Evolutionary conservation across 371 early-diverging fungal genomes (phyloP).

Genomic region (Mucor plumbeus): DNA sequence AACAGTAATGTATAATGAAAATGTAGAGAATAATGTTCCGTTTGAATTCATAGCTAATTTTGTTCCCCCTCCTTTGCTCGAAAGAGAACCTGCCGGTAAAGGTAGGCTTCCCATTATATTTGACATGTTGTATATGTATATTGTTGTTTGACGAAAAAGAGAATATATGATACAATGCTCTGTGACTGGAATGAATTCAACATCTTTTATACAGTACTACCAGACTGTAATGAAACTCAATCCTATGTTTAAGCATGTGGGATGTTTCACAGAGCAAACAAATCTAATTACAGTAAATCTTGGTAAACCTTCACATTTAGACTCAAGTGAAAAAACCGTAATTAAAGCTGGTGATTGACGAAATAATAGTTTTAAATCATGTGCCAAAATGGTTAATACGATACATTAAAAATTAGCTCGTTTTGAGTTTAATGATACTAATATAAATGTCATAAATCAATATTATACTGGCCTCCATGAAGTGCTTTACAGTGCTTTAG

Average conservation of each 20-base stretch:
- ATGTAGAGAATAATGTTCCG: slow-evolving; percentile 29
- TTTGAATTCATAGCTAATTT: slow-evolving; percentile 12
- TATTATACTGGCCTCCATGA: too few relatives aligned
- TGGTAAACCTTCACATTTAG: too few relatives aligned
- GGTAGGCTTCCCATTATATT: slow-evolving; percentile 21
- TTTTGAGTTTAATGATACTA: too few relatives aligned
- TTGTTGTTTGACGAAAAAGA: not conserved
- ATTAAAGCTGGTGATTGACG: too few relatives aligned
- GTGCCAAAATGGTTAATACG: too few relatives aligned
- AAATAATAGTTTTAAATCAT: too few relatives aligned
- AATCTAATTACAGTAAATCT: too few relatives aligned
- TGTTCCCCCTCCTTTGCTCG: slow-evolving; percentile 9
- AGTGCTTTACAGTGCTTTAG: too few relatives aligned
- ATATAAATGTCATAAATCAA: too few relatives aligned
- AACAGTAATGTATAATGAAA: slow-evolving; percentile 54
- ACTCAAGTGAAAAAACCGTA: too few relatives aligned
- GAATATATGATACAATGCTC: not conserved
- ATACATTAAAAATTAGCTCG: too few relatives aligned
- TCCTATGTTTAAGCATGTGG: not conserved
- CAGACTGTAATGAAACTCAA: not conserved
- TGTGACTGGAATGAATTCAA: slow-evolving; percentile 4
- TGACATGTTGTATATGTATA: not conserved
- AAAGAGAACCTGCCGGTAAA: slow-evolving; percentile 24
- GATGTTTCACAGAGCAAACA: not conserved
- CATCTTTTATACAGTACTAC: not conserved